Base-by-base conservation (phyloP, 441 rosid species). In the Croton setiger region DNA sequence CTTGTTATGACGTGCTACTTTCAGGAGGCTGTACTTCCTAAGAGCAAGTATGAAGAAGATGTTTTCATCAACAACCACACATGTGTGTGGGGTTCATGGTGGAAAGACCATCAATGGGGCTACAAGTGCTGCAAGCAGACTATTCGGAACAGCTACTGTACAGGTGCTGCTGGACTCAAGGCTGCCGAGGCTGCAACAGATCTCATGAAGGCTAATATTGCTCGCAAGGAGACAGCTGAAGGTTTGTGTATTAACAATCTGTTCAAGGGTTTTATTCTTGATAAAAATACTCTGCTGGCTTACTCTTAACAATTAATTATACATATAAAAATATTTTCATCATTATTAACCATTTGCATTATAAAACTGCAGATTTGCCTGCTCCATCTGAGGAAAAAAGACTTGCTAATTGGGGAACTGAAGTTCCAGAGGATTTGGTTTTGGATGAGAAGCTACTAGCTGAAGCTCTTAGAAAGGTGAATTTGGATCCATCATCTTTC, bases 381-480 rank as follows among this genome's bases (percentile, higher is more conserved):
- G 80, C 79, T 41, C 83, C 79, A 21, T 75, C 55, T 5, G 89
- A 83, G 78, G 91, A 83, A 78, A 90, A 84, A 75, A 85, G 74
- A 78, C 81, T 79, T 62, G 97, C 89, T 23, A 75, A 88, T 0
- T 89, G 97, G 96, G 97, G 97, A 74, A 84, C 88, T 7, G 96
- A 92, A 69, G 72, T 83, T 20, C 86, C 88, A 1, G 92, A 92
- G 54, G 90, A 82, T 76, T 71, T 88, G 81, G 88, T 83, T 70
- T 75, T 92, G 72, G 90, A 94, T 59, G 80, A 87, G 63, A 86
- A 85, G 67, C 76, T 81, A 66, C 91, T 94, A 41, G 82, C 83
- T 0, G 88, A 86, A 69, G 88, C 98, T 13, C 87, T 90, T 43
- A 88, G 80, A 81, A 94, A 88, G 96, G 97, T 91, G 72, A 69